Percentiles rank a stretch among this genome's conserved stretches.
Evolutionary conservation across 1,284 basidiomycete genomes (phyloP).

Genomic region (Hortiboletus rubellus): DNA sequence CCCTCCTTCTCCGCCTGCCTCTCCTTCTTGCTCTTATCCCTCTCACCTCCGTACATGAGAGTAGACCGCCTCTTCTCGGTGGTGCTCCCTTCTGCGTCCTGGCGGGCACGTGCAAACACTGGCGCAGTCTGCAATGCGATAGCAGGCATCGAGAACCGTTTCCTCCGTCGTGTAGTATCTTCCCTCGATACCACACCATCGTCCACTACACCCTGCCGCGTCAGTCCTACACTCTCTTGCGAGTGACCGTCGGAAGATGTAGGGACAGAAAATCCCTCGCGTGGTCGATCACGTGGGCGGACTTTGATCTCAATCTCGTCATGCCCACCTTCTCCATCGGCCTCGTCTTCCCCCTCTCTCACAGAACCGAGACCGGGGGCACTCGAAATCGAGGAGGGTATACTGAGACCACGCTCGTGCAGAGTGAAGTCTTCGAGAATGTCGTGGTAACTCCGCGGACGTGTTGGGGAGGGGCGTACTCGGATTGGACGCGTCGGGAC

Average conservation of each 20-base stretch:
- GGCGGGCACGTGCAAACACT: constrained; percentile 58
- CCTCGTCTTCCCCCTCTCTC: constrained; percentile 31
- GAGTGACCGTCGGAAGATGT: constrained; percentile 1
- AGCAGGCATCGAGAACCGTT: constrained; percentile 73
- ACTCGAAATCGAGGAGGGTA: constrained; percentile 37
- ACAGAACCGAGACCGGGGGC: constrained; percentile 27
- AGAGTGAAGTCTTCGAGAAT: constrained; percentile 63
- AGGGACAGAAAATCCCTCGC: background rate
- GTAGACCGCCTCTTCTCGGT: constrained; percentile 23
- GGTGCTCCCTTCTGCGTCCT: constrained; percentile 12
- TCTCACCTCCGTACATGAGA: constrained; percentile 21
- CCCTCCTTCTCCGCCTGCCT: constrained; percentile 29
- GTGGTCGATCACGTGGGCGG: background rate
- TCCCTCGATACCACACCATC: constrained; percentile 37
- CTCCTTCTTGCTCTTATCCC: constrained; percentile 28
- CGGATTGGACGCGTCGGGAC: constrained; percentile 32
- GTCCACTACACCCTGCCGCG: background rate
- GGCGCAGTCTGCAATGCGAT: constrained; percentile 69
- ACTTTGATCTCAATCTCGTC: constrained; percentile 5
- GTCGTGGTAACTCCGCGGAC: constrained; percentile 63
- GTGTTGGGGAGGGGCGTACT: constrained; percentile 39
- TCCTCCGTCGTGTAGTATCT: constrained; percentile 59
- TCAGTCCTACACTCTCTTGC: constrained; percentile 6
- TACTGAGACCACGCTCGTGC: constrained; percentile 32
- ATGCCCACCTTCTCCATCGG: constrained; percentile 22